phyloP scores from a whole-genome alignment of 768 basidiomycete genomes.

The Rhodotorula babjevae region DNA sequence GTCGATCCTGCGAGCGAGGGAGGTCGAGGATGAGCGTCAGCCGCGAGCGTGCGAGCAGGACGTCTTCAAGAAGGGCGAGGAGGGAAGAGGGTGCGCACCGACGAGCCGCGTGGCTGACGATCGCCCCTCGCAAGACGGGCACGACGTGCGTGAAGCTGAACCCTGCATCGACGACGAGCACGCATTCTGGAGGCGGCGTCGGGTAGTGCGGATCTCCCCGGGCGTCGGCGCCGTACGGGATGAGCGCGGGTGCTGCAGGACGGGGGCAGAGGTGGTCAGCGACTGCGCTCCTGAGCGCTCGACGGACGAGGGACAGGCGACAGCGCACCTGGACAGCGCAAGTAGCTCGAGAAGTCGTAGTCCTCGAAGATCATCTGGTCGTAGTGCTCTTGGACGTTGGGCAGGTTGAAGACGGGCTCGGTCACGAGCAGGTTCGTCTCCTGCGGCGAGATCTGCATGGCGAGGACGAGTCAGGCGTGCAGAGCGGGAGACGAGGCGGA shows the following conservation, averaged over 20 bases:
- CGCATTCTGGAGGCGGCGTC: constrained; percentile 62
- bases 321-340: constrained; percentile 71
- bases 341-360: constrained; percentile 82
- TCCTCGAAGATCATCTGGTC: constrained; percentile 96
- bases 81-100: constrained; percentile 53
- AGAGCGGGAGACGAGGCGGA: neutral
- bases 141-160: constrained; percentile 92
- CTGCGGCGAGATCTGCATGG: constrained; percentile 62
- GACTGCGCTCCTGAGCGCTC: neutral
- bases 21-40: neutral
- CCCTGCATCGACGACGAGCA: constrained; percentile 78
- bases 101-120: constrained; percentile 76
- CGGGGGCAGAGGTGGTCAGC: no score
- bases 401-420: constrained; percentile 89
- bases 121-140: constrained; percentile 67
- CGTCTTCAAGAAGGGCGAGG: neutral
- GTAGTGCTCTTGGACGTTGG: constrained; percentile 83
- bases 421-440: constrained; percentile 76
- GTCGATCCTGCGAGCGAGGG: constrained; percentile 67
- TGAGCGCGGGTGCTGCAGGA: constrained; percentile 65
- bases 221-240: constrained; percentile 60
- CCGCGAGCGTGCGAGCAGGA: neutral
- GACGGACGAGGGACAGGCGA: neutral
- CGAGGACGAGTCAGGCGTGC: neutral
- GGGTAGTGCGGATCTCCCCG: neutral